A percentile compares a stretch with the other conserved stretches of the same genome.
Conservation (phyloP, 768 basidiomycete species). For the Tricholoma furcatifolium region DNA sequence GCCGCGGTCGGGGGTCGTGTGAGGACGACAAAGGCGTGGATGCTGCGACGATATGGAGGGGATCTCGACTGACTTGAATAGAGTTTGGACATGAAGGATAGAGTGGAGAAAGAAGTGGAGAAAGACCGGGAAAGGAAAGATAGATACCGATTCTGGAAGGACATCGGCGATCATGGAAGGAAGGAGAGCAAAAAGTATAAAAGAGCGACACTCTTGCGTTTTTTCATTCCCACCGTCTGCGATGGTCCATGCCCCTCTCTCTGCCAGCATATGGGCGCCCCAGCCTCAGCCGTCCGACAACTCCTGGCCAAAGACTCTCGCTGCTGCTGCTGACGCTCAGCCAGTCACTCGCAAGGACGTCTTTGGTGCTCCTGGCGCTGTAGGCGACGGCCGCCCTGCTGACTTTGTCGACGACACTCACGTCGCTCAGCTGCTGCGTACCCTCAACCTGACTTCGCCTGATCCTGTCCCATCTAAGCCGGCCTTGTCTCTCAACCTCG, state of each 20-base stretch:
- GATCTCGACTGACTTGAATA: too few species aligned
- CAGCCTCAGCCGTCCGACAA: slow-evolving; percentile 67
- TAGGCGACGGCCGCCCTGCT: slow-evolving; percentile 74
- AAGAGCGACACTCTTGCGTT: too few species aligned
- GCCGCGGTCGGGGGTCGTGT: too few species aligned
- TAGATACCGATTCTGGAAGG: too few species aligned
- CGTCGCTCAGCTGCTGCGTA: slow-evolving; percentile 78
- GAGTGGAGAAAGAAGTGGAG: too few species aligned
- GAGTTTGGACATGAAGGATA: too few species aligned
- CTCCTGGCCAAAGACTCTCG: slow-evolving; percentile 68
- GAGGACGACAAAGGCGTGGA: too few species aligned
- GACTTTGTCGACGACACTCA: slow-evolving; percentile 49
- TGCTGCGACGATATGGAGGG: too few species aligned
- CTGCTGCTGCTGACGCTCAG: slow-evolving; percentile 33
- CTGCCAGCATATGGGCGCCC: slow-evolving; percentile 80
- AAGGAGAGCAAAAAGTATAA: too few species aligned
- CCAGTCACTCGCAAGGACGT: slow-evolving; percentile 55
- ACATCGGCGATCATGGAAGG: too few species aligned
- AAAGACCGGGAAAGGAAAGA: too few species aligned
- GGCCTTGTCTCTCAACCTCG: slow-evolving; percentile 41
- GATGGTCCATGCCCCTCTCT: slow-evolving; percentile 30
- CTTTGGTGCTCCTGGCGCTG: slow-evolving; percentile 69
- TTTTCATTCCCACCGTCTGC: too few species aligned
- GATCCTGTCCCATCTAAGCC: slow-evolving; percentile 47
- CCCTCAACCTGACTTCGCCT: slow-evolving; percentile 78